Evolutionary conservation across 2,329 filamentous ascomycete genomes (phyloP).

Genomic region (Ophiocordyceps camponoti-floridani): DNA sequence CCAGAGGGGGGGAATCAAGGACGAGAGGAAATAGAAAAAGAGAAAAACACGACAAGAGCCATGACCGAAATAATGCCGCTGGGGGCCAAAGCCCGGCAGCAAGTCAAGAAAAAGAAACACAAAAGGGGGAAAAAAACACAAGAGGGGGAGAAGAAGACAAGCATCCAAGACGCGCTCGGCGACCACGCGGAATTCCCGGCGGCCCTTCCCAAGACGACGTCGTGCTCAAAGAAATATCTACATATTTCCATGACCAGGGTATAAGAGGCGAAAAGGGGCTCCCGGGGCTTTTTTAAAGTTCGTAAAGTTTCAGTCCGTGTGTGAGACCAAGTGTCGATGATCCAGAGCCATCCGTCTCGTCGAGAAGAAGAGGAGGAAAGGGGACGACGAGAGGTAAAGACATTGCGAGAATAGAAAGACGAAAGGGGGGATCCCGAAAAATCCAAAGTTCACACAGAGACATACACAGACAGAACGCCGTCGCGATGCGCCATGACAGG

Average conservation of each 20-base stretch:
- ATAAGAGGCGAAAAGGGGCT: too few relatives aligned
- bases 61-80: not conserved
- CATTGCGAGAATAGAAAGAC: not conserved
- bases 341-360: not conserved
- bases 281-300: too few relatives aligned
- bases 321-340: not conserved
- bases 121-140: not conserved
- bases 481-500: conserved; percentile 1
- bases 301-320: not conserved
- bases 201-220: not conserved
- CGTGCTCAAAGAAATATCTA: not conserved
- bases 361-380: not conserved
- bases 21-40: not conserved
- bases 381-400: not conserved
- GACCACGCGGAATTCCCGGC: too few relatives aligned
- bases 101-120: not conserved
- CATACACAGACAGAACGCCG: conserved; percentile 1
- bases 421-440: not conserved
- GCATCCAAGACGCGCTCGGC: too few relatives aligned
- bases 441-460: not conserved
- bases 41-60: not conserved
- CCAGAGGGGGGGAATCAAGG: not conserved
- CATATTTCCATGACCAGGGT: not conserved
- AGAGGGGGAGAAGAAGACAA: too few relatives aligned
- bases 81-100: too few relatives aligned